Evolutionary conservation across 441 rosid genomes (phyloP).

Genomic region (Populus hybrid): DNA sequence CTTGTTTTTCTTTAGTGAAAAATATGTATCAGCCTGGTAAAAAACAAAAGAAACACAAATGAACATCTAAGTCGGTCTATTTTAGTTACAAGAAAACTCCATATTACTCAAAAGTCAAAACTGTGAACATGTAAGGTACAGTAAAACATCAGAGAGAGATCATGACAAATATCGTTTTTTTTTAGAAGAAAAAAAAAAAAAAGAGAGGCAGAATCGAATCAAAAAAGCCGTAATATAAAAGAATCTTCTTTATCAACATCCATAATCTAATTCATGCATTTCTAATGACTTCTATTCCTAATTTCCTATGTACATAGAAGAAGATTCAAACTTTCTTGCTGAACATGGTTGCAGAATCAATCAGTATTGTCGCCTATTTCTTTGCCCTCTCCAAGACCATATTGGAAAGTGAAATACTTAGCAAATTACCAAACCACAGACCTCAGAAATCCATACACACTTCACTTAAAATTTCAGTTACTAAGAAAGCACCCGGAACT

Average conservation of each 20-base stretch:
- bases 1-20: neutral
- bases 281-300: neutral
- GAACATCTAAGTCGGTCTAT: neutral
- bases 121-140: neutral
- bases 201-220: neutral
- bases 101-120: neutral
- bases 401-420: neutral
- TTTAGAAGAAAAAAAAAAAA: too few species aligned
- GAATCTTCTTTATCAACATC: neutral
- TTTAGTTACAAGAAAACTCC: neutral
- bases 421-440: neutral
- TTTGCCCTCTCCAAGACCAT: neutral
- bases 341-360: neutral
- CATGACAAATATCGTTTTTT: neutral
- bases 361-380: neutral
- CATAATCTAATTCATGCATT: neutral
- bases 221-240: neutral
- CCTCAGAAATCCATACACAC: neutral
- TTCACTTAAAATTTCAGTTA: neutral
- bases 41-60: conserved; percentile 8
- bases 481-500: neutral
- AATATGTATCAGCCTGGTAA: conserved; percentile 25
- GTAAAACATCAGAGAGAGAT: neutral
- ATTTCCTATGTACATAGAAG: neutral
- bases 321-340: neutral